phyloP scores from a whole-genome alignment of 768 basidiomycete species.

The Rhodotorula babjevae region DNA sequence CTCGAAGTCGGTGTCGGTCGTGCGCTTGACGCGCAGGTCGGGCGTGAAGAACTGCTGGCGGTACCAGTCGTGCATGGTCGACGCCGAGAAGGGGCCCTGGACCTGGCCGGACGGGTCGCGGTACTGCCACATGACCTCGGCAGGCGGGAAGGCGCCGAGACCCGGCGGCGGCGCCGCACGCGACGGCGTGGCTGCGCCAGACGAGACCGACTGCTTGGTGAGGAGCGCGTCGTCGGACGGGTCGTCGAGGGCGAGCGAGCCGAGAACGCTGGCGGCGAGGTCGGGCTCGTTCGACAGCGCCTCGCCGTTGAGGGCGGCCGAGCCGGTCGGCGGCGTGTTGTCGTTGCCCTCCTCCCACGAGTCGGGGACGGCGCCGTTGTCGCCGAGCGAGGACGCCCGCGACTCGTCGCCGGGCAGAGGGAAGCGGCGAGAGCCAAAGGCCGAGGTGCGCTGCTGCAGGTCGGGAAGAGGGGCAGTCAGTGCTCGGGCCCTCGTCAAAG shows the following conservation, averaged over 20 bases:
- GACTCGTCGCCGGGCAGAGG: slow-evolving; percentile 23
- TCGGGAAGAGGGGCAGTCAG: background rate
- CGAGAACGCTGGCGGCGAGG: slow-evolving; percentile 30
- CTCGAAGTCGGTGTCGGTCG: slow-evolving; percentile 46
- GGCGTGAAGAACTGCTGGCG: slow-evolving; percentile 49
- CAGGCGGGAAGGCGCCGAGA: slow-evolving; percentile 4
- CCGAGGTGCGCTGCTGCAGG: slow-evolving; percentile 23
- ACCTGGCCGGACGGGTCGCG: slow-evolving; percentile 42
- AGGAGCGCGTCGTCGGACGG: slow-evolving; percentile 22
- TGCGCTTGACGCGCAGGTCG: slow-evolving; percentile 45
- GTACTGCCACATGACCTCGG: slow-evolving; percentile 38
- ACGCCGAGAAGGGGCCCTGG: slow-evolving; percentile 48
- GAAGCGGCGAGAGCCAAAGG: slow-evolving; percentile 34
- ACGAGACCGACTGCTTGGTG: slow-evolving; percentile 4
- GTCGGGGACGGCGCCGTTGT: slow-evolving; percentile 13
- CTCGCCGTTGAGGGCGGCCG: slow-evolving; percentile 13
- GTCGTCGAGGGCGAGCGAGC: slow-evolving; percentile 37
- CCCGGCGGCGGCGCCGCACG: slow-evolving; percentile 20
- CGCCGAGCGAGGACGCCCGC: slow-evolving; percentile 1
- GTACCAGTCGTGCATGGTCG: slow-evolving; percentile 53
- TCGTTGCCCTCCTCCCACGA: slow-evolving; percentile 20
- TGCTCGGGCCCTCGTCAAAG: too few species aligned
- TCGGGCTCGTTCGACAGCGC: slow-evolving; percentile 18
- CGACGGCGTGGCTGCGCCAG: slow-evolving; percentile 11
- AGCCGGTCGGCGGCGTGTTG: background rate